phyloP scores from a whole-genome alignment of 495 filamentous ascomycete species.

The Hyaloscypha finlandica region DNA sequence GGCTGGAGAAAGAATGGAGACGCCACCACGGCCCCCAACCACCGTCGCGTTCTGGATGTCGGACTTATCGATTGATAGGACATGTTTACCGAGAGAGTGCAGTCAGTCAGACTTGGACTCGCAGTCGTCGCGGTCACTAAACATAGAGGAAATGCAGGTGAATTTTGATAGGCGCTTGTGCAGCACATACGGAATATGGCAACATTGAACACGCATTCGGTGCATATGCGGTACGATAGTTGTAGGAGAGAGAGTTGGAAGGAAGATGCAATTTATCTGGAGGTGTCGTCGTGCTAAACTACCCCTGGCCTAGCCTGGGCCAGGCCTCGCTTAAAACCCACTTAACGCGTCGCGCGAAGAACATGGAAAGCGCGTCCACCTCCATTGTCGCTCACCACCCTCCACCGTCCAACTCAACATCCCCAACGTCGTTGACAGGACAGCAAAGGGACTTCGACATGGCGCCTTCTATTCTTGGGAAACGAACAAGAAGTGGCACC shows the following conservation, averaged over 20 bases:
- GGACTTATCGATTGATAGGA: not conserved
- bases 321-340: not conserved
- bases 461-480: conserved; percentile 68
- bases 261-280: too few relatives aligned
- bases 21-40: not conserved
- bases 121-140: not conserved
- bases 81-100: not conserved
- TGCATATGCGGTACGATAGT: too few relatives aligned
- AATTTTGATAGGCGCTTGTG: not conserved
- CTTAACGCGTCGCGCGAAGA: conserved; percentile 15
- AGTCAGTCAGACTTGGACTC: not conserved
- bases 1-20: too few relatives aligned
- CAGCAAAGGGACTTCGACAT: conserved; percentile 45
- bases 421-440: conserved; percentile 17
- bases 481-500: conserved; percentile 63
- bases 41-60: not conserved
- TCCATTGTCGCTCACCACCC: conserved; percentile 7
- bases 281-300: too few relatives aligned
- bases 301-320: not conserved
- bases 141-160: not conserved
- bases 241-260: too few relatives aligned
- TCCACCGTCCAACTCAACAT: conserved; percentile 26
- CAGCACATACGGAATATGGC: not conserved
- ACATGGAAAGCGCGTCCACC: not conserved
- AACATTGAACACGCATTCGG: too few relatives aligned